Evolutionary conservation across 441 rosid species (phyloP), one percentile per base, ranked within the genome.

Genomic region (Brassica balearica): DNA sequence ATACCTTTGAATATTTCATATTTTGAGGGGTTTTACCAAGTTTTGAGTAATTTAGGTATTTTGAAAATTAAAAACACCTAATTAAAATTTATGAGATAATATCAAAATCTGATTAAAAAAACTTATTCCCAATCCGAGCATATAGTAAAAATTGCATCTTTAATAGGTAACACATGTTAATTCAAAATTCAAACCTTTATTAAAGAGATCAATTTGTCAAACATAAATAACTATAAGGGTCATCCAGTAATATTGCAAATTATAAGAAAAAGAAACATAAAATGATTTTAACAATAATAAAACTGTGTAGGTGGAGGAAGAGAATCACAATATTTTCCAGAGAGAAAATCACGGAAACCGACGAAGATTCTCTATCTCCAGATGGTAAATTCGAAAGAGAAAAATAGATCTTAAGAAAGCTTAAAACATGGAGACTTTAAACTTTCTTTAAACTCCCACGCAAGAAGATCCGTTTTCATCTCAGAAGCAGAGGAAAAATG

Each of bases 341-440:
- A 61, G 84, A 80, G 77, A 69, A 82, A 84, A 80, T 82, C 81
- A 77, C 73, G 82, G 83, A 53, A 82, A 82, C 27, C 68, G 23
- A 71, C 66, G 63, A 75, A 72, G 79, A 81, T 80, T 79, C 76
- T 63, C 65, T 14, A 56, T 41, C 75, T 72, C 72, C 79, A 36
- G 65, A 62, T 65, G n/a, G 43, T 76, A 69, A 60, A 76, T 51
- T 74, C 15, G 17, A 20, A 65, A 71, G 65, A 55, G 25, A 23
- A 12, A 25, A 25, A 25, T 25, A 25, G 27, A 77, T 80, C 78
- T 82, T 68, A 14, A 72, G 67, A 59, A 17, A 77, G 79, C 78
- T 82, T 68, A 85, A 84, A 86, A 85, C 86, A 86, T 75, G 88
- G 85, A 46, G 1, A 2, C 56, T 61, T 43, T 63, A 8, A 69